Percentiles rank a stretch among this genome's conserved stretches.
Conservation (phyloP, 495 filamentous ascomycete genomes). For the Neurospora sp. region DNA sequence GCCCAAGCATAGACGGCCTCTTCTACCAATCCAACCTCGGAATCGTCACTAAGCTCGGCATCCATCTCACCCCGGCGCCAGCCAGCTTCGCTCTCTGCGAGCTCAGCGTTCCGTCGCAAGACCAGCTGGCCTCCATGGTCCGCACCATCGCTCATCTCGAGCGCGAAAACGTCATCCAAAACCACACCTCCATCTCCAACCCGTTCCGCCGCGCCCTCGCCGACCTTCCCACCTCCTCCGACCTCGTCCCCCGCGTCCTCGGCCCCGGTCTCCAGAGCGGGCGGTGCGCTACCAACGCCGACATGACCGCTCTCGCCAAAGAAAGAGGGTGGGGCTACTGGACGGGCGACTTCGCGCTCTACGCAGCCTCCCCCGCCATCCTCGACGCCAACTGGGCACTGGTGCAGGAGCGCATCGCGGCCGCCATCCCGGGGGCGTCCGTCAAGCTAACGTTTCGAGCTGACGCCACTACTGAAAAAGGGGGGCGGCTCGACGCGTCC, state of each 20-base stretch:
- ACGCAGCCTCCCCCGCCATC: constrained; percentile 26
- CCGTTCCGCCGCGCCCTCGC: background rate
- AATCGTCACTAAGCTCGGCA: constrained; percentile 35
- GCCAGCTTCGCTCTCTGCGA: constrained; percentile 34
- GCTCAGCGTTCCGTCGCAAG: constrained; percentile 32
- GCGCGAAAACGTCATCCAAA: constrained; percentile 2
- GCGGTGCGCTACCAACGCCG: too few species aligned
- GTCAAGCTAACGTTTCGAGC: constrained; percentile 1
- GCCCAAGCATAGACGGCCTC: constrained; percentile 31
- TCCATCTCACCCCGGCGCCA: constrained; percentile 31
- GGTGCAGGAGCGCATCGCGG: constrained; percentile 17
- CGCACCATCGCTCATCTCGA: constrained; percentile 25
- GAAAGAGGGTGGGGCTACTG: constrained; percentile 24
- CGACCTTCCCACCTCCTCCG: background rate
- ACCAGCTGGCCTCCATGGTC: constrained; percentile 20
- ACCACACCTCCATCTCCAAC: background rate
- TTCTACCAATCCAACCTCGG: constrained; percentile 37
- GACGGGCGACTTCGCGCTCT: constrained; percentile 35
- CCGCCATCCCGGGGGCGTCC: constrained; percentile 18
- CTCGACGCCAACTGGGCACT: constrained; percentile 26
- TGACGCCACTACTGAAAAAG: background rate
- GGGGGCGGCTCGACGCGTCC: background rate
- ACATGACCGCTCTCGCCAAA: too few species aligned
- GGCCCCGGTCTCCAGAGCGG: too few species aligned
- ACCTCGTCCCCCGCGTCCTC: too few species aligned